Evolutionary conservation across 169 alveolate species (phyloP), one percentile per base, ranked within the genome.

Genomic region (Cryptosporidium muris): DNA sequence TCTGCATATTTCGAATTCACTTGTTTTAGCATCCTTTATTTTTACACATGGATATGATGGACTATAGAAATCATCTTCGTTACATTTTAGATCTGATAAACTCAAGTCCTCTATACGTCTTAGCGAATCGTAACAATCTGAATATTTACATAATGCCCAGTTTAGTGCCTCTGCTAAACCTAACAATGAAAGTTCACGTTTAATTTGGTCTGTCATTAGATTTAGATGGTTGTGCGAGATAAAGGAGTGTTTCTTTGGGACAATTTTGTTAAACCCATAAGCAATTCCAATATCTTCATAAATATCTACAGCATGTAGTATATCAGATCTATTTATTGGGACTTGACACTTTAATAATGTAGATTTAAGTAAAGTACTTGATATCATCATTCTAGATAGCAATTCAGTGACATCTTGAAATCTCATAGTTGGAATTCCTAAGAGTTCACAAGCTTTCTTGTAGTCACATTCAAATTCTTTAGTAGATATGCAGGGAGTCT

Each of bases 241-340:
- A 43, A 74, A 74, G 12, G 40, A 14, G 12, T 14, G 34, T 58
- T 54, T 74, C 11, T 36, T 74, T 63, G 43, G 11, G 11, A 16
- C 14, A 51, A 93, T 92, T 25, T 93, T 95, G 80, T 96, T 95
- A 80, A 93, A 96, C 14, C 98, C 99, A 90, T 91, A 96, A 2
- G 99, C 96, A 53, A 97, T 96, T 36, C 98, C 98, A 74, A 97
- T 92, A 88, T 97, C 99, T 90, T 97, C 99, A 45, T 95, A 96
- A 45, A 97, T 90, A 90, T 97, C 99, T 89, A 99, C 96, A 34
- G 97, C 96, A 81, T 96, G 98, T 64, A 96, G 92, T 62, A 97
- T 93, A 90, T 97, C 99, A 66, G 96, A 90, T 63, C 98, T 91
- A 38, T 93, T 92, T 2, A 94, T 92, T n/a, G 98, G 98, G 7